Evolutionary conservation across 1,284 basidiomycete species (phyloP), one percentile per base, ranked within the genome.

Genomic region (Apiotrichum mycotoxinovorans): DNA sequence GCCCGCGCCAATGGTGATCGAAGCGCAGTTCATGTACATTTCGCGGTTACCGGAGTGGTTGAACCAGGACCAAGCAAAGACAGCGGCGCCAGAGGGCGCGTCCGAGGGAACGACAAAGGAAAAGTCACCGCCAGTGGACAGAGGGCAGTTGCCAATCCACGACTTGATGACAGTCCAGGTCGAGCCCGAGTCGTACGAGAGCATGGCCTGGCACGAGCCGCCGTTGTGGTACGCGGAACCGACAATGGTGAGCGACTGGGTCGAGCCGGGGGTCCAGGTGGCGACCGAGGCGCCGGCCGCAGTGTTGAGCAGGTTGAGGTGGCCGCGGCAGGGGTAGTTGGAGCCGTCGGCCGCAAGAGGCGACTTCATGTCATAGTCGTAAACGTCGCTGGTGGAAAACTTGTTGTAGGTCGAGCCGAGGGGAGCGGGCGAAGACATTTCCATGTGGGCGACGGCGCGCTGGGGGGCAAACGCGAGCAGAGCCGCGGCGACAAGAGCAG

Each of bases 1-100:
- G 23, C 72, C 66, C 27, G 64, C 62, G 8, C 65, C 63, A 52
- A 79, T 73, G 30, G 69, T 72, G 50, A 79, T 71, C 11, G 70
- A 57, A 9, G 78, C 78, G 55, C 78, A 79, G 62, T 79, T 78
- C 61, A 73, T 69, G 70, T 79, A 73, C 70, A 75, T 72, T 47
- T 76, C 74, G 33, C 74, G 66, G 54, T 76, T 76, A 18, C 76
- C 76, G 25, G 58, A 26, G 44, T 58, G 52, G 66, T 79, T 79
- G 69, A 77, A 77, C 79, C 79, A 80, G 12, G 66, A 70, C 79
- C 79, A 80, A 22, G 70, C 67, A 51, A 80, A 77, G 22, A 79
- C 55, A 9, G 76, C 78, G 26, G 74, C 65, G 14, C 72, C 75
- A 4, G 66, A 54, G 0, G 78, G 77, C 0, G 76, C 68, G 27